phyloP scores from a whole-genome alignment of 371 early-diverging fungal genomes.

The Haplosporangium sp. region DNA sequence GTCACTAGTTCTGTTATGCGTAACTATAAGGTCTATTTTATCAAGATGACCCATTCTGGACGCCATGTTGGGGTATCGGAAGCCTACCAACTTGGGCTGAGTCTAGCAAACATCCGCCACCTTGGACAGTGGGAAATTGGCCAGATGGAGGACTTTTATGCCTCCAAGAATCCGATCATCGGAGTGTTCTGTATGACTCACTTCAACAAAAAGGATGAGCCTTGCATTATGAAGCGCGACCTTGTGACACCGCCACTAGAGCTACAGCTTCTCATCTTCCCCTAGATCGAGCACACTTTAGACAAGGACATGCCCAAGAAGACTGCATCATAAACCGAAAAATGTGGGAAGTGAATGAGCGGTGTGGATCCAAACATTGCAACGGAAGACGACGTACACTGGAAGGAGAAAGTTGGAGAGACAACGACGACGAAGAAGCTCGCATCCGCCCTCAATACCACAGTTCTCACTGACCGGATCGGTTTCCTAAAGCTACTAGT shows the following conservation, averaged over 20 bases:
- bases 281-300: slow-evolving; percentile 27
- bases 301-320: slow-evolving; percentile 7
- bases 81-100: slow-evolving; percentile 13
- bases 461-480: slow-evolving; percentile 7
- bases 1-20: slow-evolving; percentile 24
- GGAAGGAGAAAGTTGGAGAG: not conserved
- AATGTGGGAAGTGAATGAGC: slow-evolving; percentile 22
- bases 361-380: slow-evolving; percentile 8
- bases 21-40: slow-evolving; percentile 18
- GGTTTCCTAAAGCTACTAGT: slow-evolving; percentile 25
- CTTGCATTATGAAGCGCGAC: slow-evolving; percentile 29
- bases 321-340: slow-evolving; percentile 5
- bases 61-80: slow-evolving; percentile 29
- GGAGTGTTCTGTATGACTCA: slow-evolving; percentile 35
- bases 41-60: slow-evolving; percentile 20
- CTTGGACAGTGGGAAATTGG: slow-evolving; percentile 28
- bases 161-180: slow-evolving; percentile 21
- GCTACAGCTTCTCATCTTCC: slow-evolving; percentile 28
- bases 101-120: slow-evolving; percentile 18
- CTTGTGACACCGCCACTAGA: slow-evolving; percentile 18
- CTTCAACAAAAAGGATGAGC: slow-evolving; percentile 22
- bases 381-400: slow-evolving; percentile 7
- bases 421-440: not conserved
- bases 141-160: slow-evolving; percentile 25
- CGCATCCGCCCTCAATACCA: not conserved